Conservation (phyloP, 768 basidiomycete species). For the Trametes villosa region DNA sequence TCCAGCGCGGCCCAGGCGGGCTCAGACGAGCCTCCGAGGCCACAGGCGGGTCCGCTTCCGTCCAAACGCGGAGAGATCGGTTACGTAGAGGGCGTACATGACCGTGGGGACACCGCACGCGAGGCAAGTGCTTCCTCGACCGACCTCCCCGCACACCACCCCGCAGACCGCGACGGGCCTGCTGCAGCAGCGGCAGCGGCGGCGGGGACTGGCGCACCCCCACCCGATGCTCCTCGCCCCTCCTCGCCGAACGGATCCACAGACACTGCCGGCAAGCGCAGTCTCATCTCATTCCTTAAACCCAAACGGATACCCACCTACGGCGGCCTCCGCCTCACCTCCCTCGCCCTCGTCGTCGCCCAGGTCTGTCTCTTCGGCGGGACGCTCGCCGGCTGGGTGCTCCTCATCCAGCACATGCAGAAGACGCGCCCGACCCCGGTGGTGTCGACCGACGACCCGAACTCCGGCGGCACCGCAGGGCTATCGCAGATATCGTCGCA, state of each 20-base stretch:
- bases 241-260: slow-evolving; percentile 17
- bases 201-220: slow-evolving; percentile 19
- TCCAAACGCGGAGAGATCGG: slow-evolving; percentile 70
- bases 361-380: slow-evolving; percentile 47
- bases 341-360: slow-evolving; percentile 46
- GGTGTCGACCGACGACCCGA: neutral
- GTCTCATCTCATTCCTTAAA: slow-evolving; percentile 46
- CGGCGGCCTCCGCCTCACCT: slow-evolving; percentile 50
- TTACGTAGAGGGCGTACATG: slow-evolving; percentile 49
- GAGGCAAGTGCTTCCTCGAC: slow-evolving; percentile 23
- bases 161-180: slow-evolving; percentile 50
- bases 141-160: slow-evolving; percentile 52
- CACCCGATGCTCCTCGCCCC: slow-evolving; percentile 25
- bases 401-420: slow-evolving; percentile 38
- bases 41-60: slow-evolving; percentile 64
- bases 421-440: slow-evolving; percentile 11
- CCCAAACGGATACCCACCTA: slow-evolving; percentile 42
- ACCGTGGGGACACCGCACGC: slow-evolving; percentile 21
- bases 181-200: slow-evolving; percentile 30
- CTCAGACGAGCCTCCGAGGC: slow-evolving; percentile 10
- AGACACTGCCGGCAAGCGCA: slow-evolving; percentile 32
- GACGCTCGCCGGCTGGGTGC: slow-evolving; percentile 61
- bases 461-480: neutral
- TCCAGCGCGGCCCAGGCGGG: neutral
- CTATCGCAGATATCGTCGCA: slow-evolving; percentile 20